A percentile compares a stretch with the other conserved stretches of the same genome.
phyloP scores from a whole-genome alignment of 768 basidiomycete species.

The Tulasnella sp. region DNA sequence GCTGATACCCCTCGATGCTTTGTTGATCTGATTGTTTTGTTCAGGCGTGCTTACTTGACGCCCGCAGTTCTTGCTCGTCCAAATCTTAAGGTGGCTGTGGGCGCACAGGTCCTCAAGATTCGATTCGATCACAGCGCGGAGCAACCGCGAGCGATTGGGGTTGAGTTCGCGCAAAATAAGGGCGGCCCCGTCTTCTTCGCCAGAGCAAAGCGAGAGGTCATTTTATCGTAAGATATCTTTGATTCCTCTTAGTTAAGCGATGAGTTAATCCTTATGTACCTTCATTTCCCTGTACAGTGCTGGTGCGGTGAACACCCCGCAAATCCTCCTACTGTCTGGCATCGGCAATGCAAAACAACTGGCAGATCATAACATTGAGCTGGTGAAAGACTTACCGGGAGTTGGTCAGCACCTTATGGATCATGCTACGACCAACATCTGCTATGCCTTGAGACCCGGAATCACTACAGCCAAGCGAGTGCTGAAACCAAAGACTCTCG shows the following conservation, averaged over 20 bases:
- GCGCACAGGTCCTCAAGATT: conserved; percentile 17
- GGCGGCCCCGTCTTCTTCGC: conserved; percentile 12
- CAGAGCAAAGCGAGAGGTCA: conserved; percentile 14
- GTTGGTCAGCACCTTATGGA: conserved; percentile 68
- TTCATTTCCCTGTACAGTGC: conserved; percentile 23
- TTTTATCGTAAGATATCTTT: conserved; percentile 16
- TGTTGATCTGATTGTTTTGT: not conserved
- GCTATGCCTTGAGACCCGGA: not conserved
- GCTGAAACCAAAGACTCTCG: too few relatives aligned
- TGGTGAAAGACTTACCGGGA: conserved; percentile 52
- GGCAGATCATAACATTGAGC: conserved; percentile 38
- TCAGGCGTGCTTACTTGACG: conserved; percentile 18
- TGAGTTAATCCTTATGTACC: not conserved
- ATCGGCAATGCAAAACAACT: conserved; percentile 58
- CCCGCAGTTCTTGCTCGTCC: conserved; percentile 16
- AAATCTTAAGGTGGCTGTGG: conserved; percentile 18
- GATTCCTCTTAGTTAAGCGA: not conserved
- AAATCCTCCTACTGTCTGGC: conserved; percentile 36
- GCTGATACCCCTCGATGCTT: not conserved
- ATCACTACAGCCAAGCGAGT: not conserved
- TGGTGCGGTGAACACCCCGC: conserved; percentile 31
- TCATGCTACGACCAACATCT: conserved; percentile 36
- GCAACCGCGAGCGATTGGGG: conserved; percentile 15
- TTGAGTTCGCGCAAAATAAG: conserved; percentile 15
- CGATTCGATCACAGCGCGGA: conserved; percentile 8